These are phyloP conservation scores for Logfia minima DNA, from an alignment of 129 eudicot genomes.

Conservation along the genomic window DNA sequence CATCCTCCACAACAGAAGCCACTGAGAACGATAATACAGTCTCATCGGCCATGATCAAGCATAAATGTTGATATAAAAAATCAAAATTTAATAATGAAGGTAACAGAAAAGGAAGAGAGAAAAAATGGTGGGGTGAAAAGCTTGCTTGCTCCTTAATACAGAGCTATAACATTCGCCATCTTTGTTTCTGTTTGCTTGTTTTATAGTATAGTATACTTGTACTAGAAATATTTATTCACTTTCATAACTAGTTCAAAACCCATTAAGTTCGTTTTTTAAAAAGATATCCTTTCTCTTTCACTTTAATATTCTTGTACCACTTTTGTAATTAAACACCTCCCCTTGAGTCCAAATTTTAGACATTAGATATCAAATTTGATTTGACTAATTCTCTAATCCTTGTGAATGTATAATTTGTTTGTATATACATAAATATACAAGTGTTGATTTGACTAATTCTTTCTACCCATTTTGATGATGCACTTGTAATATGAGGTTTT, in stretches of 20 bases:
- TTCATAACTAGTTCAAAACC: constrained; percentile 9
- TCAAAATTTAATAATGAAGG: constrained; percentile 9
- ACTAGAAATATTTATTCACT: constrained; percentile 5
- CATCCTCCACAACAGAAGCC: constrained; percentile 88
- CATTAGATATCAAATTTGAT: not conserved
- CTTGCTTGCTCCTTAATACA: constrained; percentile 35
- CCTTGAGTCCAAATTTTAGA: not conserved
- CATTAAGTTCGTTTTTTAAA: not conserved
- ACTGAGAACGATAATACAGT: constrained; percentile 58
- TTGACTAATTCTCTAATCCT: not conserved
- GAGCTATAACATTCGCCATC: constrained; percentile 26
- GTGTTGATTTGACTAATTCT: not conserved
- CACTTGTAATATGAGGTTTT: too few relatives aligned
- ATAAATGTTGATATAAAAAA: constrained; percentile 14
- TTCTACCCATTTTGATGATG: not conserved
- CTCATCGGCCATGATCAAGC: constrained; percentile 49
- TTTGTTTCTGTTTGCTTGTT: constrained; percentile 32
- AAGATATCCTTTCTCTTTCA: not conserved
- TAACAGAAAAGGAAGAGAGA: not conserved
- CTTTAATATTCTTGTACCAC: not conserved
- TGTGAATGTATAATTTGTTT: not conserved
- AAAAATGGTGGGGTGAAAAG: constrained; percentile 8
- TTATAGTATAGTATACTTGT: constrained; percentile 27
- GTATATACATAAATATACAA: not conserved
- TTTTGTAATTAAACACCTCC: not conserved